Base-by-base conservation (phyloP, 306 rosid genomes). In the Cicer arietinum region DNA sequence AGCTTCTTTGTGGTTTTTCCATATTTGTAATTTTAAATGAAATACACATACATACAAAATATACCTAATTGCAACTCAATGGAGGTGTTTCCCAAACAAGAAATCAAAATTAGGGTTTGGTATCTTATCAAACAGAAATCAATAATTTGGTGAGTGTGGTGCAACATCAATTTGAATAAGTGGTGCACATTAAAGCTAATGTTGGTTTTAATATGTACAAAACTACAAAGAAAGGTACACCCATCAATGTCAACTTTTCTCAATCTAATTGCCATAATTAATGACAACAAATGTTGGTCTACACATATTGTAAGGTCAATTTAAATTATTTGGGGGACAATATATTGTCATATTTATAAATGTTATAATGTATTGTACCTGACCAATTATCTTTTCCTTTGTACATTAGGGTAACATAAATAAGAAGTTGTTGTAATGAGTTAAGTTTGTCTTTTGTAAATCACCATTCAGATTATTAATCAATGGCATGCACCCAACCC, bases 101-200 rank as follows among this genome's bases (percentile, higher is more conserved):
- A 58, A 44, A 64, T 71, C 58, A 43, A 17, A 45, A n/a, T 22
- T 30, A 58, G 5, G 37, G 8, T 35, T 16, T 67, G 22, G 30
- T 57, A 17, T n/a, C 69, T 64, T 67, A 43, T 71, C 45, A 71
- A 73, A 8, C 47, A 47, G 7, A 45, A 76, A 77, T 40, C 67
- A 72, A 50, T 65, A 50, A 48, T 72, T 82, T 48, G 76, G 69
- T 71, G 84, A 72, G 57, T 40, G 7, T 11, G 6, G 50, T 16
- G 41, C 1, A 39, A 11, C 43, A 62, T 76, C 25, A 74, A 41
- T 52, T 67, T 66, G 40, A 78, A 48, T 25, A 42, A 50, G 62
- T 60, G 64, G 63, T 61, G 67, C 1, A 9, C 14, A 47, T 80
- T 14, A 25, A 47, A 62, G 35, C 10, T 50, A 62, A 71, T 69